phyloP scores from a whole-genome alignment of 805 yeast species.

The Metschnikowia baotianmanensis region DNA sequence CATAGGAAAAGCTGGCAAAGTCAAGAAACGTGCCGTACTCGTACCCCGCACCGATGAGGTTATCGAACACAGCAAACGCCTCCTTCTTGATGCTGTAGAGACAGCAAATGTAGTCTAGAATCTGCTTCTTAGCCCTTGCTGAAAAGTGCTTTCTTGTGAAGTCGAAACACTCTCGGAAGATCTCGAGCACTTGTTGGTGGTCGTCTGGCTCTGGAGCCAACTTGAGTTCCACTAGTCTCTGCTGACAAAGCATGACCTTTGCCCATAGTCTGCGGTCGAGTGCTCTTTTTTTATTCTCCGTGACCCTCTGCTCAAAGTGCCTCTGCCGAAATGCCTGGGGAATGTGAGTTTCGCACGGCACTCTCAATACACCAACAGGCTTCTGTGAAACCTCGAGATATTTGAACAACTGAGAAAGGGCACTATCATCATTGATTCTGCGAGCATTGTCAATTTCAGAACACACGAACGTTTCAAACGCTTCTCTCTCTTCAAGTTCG shows the following conservation, averaged over 20 bases:
- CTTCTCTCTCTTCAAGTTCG: too few relatives aligned
- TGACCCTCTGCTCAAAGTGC: neutral
- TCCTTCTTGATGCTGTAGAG: neutral
- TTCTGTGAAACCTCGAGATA: too few relatives aligned
- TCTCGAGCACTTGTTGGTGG: neutral
- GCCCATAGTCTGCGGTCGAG: neutral
- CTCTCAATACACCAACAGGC: too few relatives aligned
- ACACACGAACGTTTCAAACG: too few relatives aligned
- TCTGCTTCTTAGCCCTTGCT: slow-evolving; percentile 3
- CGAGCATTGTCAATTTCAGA: too few relatives aligned
- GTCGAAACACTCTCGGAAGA: neutral
- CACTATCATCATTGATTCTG: too few relatives aligned
- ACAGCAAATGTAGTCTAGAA: neutral
- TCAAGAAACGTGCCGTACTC: slow-evolving; percentile 5
- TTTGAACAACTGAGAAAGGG: too few relatives aligned
- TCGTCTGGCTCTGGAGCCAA: neutral
- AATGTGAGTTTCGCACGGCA: too few relatives aligned
- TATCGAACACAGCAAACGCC: neutral
- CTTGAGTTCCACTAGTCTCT: neutral
- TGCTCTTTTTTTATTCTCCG: neutral
- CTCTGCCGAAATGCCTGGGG: too few relatives aligned
- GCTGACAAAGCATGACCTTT: neutral
- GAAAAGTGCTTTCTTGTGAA: neutral
- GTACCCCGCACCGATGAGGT: neutral
- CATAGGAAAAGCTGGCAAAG: neutral